A percentile compares a stretch with the other conserved stretches of the same genome.
Evolutionary conservation across 352 stramenopile genomes (phyloP).

Genomic region (Phytophthora rubi): DNA sequence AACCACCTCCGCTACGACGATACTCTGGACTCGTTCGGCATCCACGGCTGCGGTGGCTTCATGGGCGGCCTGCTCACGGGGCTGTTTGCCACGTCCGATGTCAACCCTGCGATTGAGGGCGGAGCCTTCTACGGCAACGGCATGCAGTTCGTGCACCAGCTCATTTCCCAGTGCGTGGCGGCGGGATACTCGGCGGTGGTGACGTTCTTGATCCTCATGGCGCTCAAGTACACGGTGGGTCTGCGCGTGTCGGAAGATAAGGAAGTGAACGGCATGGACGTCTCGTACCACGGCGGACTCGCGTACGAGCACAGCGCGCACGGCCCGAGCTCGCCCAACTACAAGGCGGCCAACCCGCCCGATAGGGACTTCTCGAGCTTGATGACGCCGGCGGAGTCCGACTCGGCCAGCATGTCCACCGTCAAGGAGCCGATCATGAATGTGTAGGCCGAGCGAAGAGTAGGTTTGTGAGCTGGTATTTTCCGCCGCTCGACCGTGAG

Average conservation of each 20-base stretch:
- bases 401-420: slow-evolving; percentile 2
- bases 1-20: slow-evolving; percentile 74
- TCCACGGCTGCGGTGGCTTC: slow-evolving; percentile 70
- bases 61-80: slow-evolving; percentile 62
- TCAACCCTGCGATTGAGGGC: slow-evolving; percentile 53
- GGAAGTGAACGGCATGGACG: slow-evolving; percentile 71
- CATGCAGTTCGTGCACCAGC: slow-evolving; percentile 51
- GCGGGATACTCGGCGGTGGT: slow-evolving; percentile 61
- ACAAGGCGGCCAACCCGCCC: slow-evolving; percentile 12
- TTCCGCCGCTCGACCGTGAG: neutral
- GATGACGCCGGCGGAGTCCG: slow-evolving; percentile 10
- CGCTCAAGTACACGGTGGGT: slow-evolving; percentile 68
- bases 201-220: slow-evolving; percentile 68
- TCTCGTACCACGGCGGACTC: slow-evolving; percentile 69
- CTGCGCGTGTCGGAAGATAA: slow-evolving; percentile 73
- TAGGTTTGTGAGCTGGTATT: neutral
- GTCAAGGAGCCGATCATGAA: slow-evolving; percentile 17
- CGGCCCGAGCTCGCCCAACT: neutral
- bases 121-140: slow-evolving; percentile 54
- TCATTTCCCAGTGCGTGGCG: slow-evolving; percentile 53
- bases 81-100: slow-evolving; percentile 56
- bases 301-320: slow-evolving; percentile 59
- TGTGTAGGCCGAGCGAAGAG: slow-evolving; percentile 2
- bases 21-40: slow-evolving; percentile 73
- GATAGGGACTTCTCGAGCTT: slow-evolving; percentile 11